These are phyloP conservation scores for Heliamphora pulchella DNA, from an alignment of 179 eudicot species.

Conservation along the genomic window DNA sequence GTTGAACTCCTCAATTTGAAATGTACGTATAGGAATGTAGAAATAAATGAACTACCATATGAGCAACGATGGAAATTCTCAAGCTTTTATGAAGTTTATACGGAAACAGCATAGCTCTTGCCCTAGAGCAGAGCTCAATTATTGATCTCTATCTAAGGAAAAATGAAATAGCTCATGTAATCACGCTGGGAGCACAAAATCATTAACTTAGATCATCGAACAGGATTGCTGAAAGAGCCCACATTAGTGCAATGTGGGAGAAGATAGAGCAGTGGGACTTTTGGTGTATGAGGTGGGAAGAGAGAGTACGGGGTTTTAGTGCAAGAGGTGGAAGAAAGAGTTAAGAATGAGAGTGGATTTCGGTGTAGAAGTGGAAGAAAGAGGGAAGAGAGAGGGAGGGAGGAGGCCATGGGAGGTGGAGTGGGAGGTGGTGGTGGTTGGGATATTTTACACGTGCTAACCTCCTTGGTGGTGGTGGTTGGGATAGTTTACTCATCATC, in stretches of 20 bases:
- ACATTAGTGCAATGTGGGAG: background rate
- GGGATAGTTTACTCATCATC: too few relatives aligned
- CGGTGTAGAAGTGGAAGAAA: too few relatives aligned
- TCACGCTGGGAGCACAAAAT: slow-evolving; percentile 5
- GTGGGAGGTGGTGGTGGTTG: too few relatives aligned
- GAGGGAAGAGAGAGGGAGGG: too few relatives aligned
- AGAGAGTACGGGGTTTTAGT: too few relatives aligned
- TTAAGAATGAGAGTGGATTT: too few relatives aligned
- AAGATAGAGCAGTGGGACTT: too few relatives aligned
- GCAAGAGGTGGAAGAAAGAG: too few relatives aligned
- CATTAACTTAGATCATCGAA: slow-evolving; percentile 12
- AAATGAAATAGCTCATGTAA: background rate
- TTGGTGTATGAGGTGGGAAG: too few relatives aligned
- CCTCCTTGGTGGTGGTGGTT: too few relatives aligned
- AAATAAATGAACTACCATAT: background rate
- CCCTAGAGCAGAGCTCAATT: background rate
- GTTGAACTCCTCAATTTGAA: background rate
- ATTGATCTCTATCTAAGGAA: background rate
- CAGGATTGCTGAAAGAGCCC: background rate
- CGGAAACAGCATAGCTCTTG: background rate
- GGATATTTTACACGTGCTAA: too few relatives aligned
- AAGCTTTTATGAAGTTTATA: background rate
- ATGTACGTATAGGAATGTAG: background rate
- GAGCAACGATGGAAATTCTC: background rate
- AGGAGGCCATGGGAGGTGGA: too few relatives aligned